Evolutionary conservation across 805 yeast species (phyloP).

Genomic region (Teunomyces pallodes): DNA sequence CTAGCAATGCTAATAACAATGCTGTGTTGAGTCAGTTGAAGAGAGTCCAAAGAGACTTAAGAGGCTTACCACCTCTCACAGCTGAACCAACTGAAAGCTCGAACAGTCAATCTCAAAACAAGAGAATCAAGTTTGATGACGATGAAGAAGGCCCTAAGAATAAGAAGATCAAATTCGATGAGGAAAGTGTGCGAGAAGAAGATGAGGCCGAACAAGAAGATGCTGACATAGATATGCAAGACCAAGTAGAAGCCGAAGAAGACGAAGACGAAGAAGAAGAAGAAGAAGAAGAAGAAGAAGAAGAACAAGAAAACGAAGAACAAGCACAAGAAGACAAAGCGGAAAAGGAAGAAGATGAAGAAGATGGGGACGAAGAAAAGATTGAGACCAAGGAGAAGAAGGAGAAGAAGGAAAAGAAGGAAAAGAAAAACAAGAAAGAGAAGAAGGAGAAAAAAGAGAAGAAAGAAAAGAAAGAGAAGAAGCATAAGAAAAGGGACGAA

Average conservation of each 20-base stretch:
- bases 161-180: slow-evolving; percentile 17
- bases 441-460: slow-evolving; percentile 24
- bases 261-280: slow-evolving; percentile 10
- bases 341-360: slow-evolving; percentile 12
- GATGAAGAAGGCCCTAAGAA: slow-evolving; percentile 13
- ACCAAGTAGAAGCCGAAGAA: slow-evolving; percentile 4
- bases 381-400: slow-evolving; percentile 18
- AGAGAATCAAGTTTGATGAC: slow-evolving; percentile 26
- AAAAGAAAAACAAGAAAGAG: slow-evolving; percentile 17
- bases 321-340: slow-evolving; percentile 11
- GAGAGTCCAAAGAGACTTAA: slow-evolving; percentile 72
- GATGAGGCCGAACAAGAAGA: background rate
- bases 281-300: slow-evolving; percentile 8
- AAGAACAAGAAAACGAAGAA: slow-evolving; percentile 7
- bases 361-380: slow-evolving; percentile 16
- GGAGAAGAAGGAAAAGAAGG: slow-evolving; percentile 10
- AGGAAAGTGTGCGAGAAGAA: slow-evolving; percentile 9
- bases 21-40: slow-evolving; percentile 59
- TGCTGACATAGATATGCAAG: background rate
- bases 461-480: slow-evolving; percentile 26
- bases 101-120: slow-evolving; percentile 15
- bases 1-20: slow-evolving; percentile 29
- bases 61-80: slow-evolving; percentile 71
- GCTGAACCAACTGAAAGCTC: slow-evolving; percentile 14
- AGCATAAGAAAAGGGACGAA: slow-evolving; percentile 13